These are phyloP conservation scores for Trametes sp. DNA, from an alignment of 1,284 basidiomycete species.

Conservation along the genomic window DNA sequence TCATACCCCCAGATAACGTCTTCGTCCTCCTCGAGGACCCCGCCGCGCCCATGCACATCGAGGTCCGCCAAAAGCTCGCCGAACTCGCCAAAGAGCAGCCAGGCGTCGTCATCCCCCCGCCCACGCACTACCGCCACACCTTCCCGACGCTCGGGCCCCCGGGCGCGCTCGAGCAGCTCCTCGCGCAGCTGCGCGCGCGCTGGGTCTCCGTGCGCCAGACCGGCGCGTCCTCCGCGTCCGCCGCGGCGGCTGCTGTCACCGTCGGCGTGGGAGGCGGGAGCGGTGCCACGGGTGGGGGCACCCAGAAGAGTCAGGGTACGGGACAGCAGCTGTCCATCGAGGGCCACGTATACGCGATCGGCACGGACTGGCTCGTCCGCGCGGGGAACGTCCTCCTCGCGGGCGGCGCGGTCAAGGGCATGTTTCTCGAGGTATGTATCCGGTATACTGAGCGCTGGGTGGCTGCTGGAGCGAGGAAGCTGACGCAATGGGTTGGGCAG, in stretches of 20 bases:
- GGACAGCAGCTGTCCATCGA: conserved; percentile 74
- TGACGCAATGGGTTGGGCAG: too few relatives aligned
- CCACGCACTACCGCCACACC: conserved; percentile 75
- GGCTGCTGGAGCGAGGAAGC: too few relatives aligned
- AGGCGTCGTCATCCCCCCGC: conserved; percentile 42
- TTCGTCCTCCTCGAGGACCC: conserved; percentile 81
- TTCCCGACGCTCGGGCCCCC: conserved; percentile 77
- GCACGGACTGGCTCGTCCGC: conserved; percentile 81
- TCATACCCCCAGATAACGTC: conserved; percentile 70
- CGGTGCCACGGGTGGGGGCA: conserved; percentile 41
- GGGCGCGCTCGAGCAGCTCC: conserved; percentile 72
- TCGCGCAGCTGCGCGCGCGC: conserved; percentile 72
- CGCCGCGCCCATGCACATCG: conserved; percentile 67
- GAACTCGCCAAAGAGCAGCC: conserved; percentile 29
- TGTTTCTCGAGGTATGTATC: conserved; percentile 74
- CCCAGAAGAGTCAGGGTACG: conserved; percentile 55
- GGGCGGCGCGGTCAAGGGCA: conserved; percentile 76
- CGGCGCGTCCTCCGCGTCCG: conserved; percentile 10
- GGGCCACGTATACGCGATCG: conserved; percentile 72
- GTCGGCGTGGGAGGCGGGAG: too few relatives aligned
- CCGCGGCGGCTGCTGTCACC: too few relatives aligned
- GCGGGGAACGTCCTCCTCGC: conserved; percentile 77
- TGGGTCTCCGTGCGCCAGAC: conserved; percentile 74
- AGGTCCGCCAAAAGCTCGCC: conserved; percentile 50
- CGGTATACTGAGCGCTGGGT: neutral